Percentiles rank a stretch among this genome's conserved stretches.
These are phyloP conservation scores for Talaromyces sp. DNA, from an alignment of 2,329 filamentous ascomycete species.

Conservation along the genomic window DNA sequence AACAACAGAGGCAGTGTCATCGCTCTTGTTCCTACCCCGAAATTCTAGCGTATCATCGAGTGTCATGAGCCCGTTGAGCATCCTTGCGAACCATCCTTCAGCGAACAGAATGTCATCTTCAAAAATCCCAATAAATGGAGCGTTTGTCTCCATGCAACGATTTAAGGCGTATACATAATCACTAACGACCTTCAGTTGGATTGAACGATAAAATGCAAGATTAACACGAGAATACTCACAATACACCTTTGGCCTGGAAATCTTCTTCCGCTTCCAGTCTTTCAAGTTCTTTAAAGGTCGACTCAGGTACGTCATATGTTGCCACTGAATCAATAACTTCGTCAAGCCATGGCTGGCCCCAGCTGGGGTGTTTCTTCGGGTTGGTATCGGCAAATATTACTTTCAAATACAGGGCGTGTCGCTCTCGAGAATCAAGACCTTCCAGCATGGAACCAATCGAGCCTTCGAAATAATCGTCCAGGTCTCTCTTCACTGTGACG, in stretches of 20 bases:
- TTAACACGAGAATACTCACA: constrained; percentile 15
- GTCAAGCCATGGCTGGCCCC: constrained; percentile 20
- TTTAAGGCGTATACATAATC: constrained; percentile 28
- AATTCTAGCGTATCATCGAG: constrained; percentile 6
- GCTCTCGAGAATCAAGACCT: constrained; percentile 17
- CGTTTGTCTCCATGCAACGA: constrained; percentile 21
- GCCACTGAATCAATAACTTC: constrained; percentile 14
- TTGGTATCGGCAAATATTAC: constrained; percentile 21
- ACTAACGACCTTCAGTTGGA: constrained; percentile 9
- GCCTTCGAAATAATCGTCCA: constrained; percentile 21
- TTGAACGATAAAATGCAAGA: background rate
- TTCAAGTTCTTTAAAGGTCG: background rate
- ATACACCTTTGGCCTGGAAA: constrained; percentile 24
- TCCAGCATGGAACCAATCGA: constrained; percentile 20
- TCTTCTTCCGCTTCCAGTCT: constrained; percentile 3
- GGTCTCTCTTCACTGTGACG: constrained; percentile 19
- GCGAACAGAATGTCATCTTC: constrained; percentile 35
- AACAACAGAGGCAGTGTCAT: background rate
- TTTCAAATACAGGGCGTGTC: constrained; percentile 16
- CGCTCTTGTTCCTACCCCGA: background rate
- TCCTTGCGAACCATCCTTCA: constrained; percentile 30
- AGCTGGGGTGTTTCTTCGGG: constrained; percentile 19
- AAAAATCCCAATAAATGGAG: constrained; percentile 30
- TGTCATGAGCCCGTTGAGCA: constrained; percentile 17
- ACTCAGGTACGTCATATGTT: constrained; percentile 17